Evolutionary conservation across 805 yeast species (phyloP).

Genomic region (Candida maesae): DNA sequence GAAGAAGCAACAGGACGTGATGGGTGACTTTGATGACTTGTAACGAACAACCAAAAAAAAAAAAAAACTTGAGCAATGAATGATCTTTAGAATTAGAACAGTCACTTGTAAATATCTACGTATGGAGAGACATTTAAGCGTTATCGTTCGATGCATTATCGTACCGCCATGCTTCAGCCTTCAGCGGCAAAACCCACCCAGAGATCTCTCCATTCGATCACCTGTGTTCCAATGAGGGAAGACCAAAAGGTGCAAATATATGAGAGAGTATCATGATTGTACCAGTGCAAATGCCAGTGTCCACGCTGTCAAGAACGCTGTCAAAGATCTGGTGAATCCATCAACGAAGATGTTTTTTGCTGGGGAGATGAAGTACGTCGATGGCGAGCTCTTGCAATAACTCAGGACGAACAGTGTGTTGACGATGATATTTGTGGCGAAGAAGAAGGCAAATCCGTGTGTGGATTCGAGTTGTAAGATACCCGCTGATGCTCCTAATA

Average conservation of each 20-base stretch:
- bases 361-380: conserved; percentile 17
- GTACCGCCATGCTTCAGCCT: too few species aligned
- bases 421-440: conserved; percentile 6
- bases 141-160: too few species aligned
- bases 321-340: conserved; percentile 16
- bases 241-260: too few species aligned
- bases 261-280: conserved; percentile 21
- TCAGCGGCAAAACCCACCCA: too few species aligned
- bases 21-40: conserved; percentile 61
- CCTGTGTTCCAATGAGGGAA: too few species aligned
- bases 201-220: too few species aligned
- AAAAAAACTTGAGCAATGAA: too few species aligned
- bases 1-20: conserved; percentile 33
- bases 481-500: conserved; percentile 24
- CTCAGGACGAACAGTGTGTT: conserved; percentile 10
- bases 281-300: conserved; percentile 26
- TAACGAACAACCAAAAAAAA: too few species aligned
- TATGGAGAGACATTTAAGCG: too few species aligned
- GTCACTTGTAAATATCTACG: too few species aligned
- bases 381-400: conserved; percentile 6
- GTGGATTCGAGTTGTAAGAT: conserved; percentile 24
- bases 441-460: conserved; percentile 21
- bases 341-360: conserved; percentile 12
- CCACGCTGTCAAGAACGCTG: conserved; percentile 28
- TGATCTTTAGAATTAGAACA: too few species aligned